A percentile compares a stretch with the other conserved stretches of the same genome.
Conservation (phyloP, 768 basidiomycete genomes). For the Mycena amicta region DNA sequence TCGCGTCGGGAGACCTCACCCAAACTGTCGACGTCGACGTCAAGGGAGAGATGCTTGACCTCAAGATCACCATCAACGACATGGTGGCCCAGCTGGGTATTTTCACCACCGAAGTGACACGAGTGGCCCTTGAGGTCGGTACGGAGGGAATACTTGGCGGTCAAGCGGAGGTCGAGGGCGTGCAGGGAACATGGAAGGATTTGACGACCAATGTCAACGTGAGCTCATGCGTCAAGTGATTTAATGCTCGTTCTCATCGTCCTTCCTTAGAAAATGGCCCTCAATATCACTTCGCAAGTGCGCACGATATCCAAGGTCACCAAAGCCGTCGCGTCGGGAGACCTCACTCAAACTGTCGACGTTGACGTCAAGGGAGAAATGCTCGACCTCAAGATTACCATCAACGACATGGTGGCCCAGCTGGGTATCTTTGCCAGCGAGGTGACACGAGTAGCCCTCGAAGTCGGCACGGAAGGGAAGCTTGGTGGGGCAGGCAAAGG, state of each 20-base stretch:
- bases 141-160: background rate
- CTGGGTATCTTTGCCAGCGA: constrained; percentile 54
- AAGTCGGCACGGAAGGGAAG: constrained; percentile 49
- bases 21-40: constrained; percentile 73
- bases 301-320: constrained; percentile 56
- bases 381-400: constrained; percentile 77
- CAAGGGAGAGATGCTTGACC: constrained; percentile 74
- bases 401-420: constrained; percentile 72
- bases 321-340: constrained; percentile 84
- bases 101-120: background rate
- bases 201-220: constrained; percentile 8
- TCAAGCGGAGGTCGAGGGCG: background rate
- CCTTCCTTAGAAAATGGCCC: constrained; percentile 38
- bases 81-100: constrained; percentile 1
- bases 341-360: constrained; percentile 46
- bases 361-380: constrained; percentile 88
- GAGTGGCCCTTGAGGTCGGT: background rate
- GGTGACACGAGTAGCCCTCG: constrained; percentile 70
- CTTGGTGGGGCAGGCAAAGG: constrained; percentile 69
- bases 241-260: too few species aligned
- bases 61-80: constrained; percentile 71
- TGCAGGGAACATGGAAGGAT: constrained; percentile 1
- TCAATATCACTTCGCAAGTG: constrained; percentile 36
- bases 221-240: too few species aligned
- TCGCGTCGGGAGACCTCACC: constrained; percentile 43